phyloP scores from a whole-genome alignment of 177 flowering plant species.

The Vitis hybrid region DNA sequence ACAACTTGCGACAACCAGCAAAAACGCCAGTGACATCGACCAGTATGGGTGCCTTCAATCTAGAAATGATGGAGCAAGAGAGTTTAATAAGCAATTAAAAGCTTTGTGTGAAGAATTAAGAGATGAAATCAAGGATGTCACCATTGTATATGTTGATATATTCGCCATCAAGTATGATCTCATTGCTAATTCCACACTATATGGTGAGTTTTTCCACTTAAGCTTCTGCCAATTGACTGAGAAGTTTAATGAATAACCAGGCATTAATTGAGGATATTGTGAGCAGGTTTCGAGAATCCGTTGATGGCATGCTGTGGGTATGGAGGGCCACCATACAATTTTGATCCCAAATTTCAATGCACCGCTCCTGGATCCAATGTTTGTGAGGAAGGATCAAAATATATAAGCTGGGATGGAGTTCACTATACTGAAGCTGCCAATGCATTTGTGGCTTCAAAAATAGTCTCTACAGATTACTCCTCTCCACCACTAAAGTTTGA shows the following conservation, averaged over 20 bases:
- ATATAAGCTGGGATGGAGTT: conserved; percentile 57
- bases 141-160: conserved; percentile 47
- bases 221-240: too few relatives aligned
- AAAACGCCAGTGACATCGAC: conserved; percentile 33
- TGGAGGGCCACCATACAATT: conserved; percentile 59
- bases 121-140: conserved; percentile 32
- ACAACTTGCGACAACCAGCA: conserved; percentile 31
- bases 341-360: conserved; percentile 28
- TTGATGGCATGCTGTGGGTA: conserved; percentile 57
- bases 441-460: conserved; percentile 32
- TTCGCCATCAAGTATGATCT: conserved; percentile 25
- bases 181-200: conserved; percentile 15
- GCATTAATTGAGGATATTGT: background rate
- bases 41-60: conserved; percentile 46
- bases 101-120: conserved; percentile 36
- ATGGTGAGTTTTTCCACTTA: conserved; percentile 10
- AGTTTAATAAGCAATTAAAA: conserved; percentile 32
- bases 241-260: background rate
- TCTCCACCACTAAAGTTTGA: conserved; percentile 26
- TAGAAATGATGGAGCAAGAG: conserved; percentile 45
- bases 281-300: conserved; percentile 51
- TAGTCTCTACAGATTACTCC: conserved; percentile 38
- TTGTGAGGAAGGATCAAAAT: conserved; percentile 29
- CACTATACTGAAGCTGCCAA: conserved; percentile 65
- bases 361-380: conserved; percentile 30